Base-by-base conservation (phyloP, 2,329 filamentous ascomycete species). In the Cucurbitaria berberidis region DNA sequence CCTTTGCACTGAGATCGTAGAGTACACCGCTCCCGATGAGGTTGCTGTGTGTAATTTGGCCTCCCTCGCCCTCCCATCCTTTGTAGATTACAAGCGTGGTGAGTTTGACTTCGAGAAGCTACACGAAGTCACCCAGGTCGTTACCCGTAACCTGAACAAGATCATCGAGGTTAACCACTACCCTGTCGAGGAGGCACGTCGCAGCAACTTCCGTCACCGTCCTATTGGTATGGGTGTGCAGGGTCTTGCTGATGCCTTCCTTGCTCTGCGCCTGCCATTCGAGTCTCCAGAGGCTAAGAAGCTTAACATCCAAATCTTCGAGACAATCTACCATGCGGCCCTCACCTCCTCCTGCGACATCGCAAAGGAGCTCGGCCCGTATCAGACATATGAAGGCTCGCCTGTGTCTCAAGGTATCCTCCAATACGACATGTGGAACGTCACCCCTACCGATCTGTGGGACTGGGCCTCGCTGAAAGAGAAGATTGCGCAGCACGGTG, bases 131-230 rank as follows among this genome's bases (percentile, higher is more conserved):
- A 89, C 88, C 36, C 90, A 95, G 78, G 90, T 97, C 53, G 89
- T 99, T 57, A 90, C 96, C 55, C 91, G 87, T 74, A 99, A 99
- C 79, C 78, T 99, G 75, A 99, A 99, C 86, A 95, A 89, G 83
- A 96, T 97, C 78, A 97, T 99, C 63, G 93, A 99, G 62, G 86
- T 96, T 80, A 99, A 99, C 83, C 89, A 96, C 82, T 99, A 99
- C 78, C 95, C 95, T n/a, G 93, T 99, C 10, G 84, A 84, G 46
- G 95, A 99, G 80, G 95, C 95, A 35, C 85, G 85, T 74, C 95
- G 92, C 81, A 96, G 92, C 85, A 99, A 99, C 82, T 90, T 96
- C 85, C 90, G 95, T 64, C 95, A 99, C 80, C 86, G 95, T 52
- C 95, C 95, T 51, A 93, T 99, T 71, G 95, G 93, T 74, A 87